Percentiles rank a stretch among this genome's conserved stretches.
Conservation (phyloP, 768 basidiomycete species). For the Boletus reticulatus region DNA sequence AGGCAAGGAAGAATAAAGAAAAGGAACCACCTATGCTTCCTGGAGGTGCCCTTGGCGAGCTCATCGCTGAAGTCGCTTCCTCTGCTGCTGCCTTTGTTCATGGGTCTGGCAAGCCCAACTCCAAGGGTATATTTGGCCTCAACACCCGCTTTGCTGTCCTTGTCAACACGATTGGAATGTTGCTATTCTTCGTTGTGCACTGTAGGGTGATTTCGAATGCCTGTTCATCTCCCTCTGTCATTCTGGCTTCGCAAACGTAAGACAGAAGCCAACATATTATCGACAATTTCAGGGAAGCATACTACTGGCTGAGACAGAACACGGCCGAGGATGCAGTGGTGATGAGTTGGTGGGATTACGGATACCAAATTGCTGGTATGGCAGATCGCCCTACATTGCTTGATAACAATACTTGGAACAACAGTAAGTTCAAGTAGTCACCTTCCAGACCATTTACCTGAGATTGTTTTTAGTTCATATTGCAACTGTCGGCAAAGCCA, state of each 20-base stretch:
- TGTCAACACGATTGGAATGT: constrained; percentile 70
- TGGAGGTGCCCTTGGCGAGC: constrained; percentile 37
- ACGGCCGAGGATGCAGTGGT: constrained; percentile 90
- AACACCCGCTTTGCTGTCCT: constrained; percentile 80
- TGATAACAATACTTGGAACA: constrained; percentile 99
- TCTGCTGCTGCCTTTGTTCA: constrained; percentile 28
- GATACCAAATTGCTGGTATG: constrained; percentile 99
- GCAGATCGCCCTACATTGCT: constrained; percentile 94
- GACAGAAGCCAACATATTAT: constrained; percentile 95
- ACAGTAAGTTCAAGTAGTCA: constrained; percentile 60
- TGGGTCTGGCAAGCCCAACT: constrained; percentile 3
- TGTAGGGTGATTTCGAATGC: constrained; percentile 95
- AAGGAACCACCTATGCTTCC: constrained; percentile 45
- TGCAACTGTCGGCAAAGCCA: constrained; percentile 98
- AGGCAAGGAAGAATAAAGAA: constrained; percentile 58
- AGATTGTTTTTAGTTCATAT: constrained; percentile 69
- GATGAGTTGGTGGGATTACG: constrained; percentile 99
- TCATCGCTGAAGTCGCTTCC: constrained; percentile 40
- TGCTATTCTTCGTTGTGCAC: constrained; percentile 90
- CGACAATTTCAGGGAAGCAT: constrained; percentile 98
- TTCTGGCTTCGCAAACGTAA: constrained; percentile 70
- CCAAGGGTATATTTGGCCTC: constrained; percentile 75
- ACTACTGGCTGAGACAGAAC: constrained; percentile 98
- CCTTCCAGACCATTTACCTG: constrained; percentile 5
- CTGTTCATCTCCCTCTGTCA: constrained; percentile 97